A percentile compares a stretch with the other conserved stretches of the same genome.
These are phyloP conservation scores for Tubosaeta sp. DNA, from an alignment of 768 basidiomycete species.

Conservation along the genomic window DNA sequence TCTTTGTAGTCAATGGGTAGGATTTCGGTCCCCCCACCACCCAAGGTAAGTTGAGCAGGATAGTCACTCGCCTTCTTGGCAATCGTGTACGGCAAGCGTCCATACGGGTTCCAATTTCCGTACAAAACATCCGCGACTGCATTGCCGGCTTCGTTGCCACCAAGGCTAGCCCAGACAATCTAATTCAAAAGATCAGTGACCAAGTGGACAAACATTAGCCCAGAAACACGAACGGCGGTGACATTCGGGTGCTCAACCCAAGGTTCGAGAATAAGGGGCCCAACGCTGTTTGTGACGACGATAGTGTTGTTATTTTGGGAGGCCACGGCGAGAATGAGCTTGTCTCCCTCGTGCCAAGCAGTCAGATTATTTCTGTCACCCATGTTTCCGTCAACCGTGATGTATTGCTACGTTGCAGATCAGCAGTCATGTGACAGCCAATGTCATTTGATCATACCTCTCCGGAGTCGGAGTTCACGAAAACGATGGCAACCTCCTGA, in stretches of 20 bases:
- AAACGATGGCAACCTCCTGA: slow-evolving; percentile 71
- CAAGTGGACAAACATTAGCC: slow-evolving; percentile 13
- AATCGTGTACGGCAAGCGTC: slow-evolving; percentile 70
- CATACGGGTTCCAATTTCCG: slow-evolving; percentile 72
- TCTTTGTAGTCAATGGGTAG: slow-evolving; percentile 63
- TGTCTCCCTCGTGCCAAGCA: slow-evolving; percentile 35
- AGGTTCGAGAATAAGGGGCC: slow-evolving; percentile 60
- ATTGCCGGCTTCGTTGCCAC: slow-evolving; percentile 77
- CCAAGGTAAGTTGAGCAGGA: slow-evolving; percentile 35
- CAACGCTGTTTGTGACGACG: slow-evolving; percentile 76
- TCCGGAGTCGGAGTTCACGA: slow-evolving; percentile 79
- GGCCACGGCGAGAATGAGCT: slow-evolving; percentile 53
- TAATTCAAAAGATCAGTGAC: slow-evolving; percentile 19
- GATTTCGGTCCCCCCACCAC: slow-evolving; percentile 26
- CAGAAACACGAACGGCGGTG: slow-evolving; percentile 48
- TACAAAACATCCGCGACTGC: slow-evolving; percentile 74
- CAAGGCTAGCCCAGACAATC: slow-evolving; percentile 49
- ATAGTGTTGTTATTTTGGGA: slow-evolving; percentile 70
- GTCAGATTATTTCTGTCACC: slow-evolving; percentile 37
- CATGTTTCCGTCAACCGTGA: slow-evolving; percentile 53
- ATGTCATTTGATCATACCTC: slow-evolving; percentile 40
- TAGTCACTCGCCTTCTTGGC: slow-evolving; percentile 55
- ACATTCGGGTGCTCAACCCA: slow-evolving; percentile 79
- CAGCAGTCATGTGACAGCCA: not conserved
- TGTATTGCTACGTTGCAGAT: slow-evolving; percentile 37